A percentile compares a stretch with the other conserved stretches of the same genome.
phyloP scores from a whole-genome alignment of 306 rosid species.

The Dryas drummondii region DNA sequence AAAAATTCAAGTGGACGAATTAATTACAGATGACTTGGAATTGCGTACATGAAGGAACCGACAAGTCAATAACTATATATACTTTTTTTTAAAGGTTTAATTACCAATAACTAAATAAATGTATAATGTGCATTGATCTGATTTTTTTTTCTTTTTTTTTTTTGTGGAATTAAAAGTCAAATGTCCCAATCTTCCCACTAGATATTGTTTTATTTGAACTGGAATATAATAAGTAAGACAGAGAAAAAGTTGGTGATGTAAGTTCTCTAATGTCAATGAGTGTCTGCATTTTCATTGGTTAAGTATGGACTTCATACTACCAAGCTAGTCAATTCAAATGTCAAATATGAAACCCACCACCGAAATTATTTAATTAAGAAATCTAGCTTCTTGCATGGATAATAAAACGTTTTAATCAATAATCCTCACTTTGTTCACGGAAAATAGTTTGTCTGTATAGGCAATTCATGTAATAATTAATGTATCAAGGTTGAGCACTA shows the following conservation, averaged over 20 bases:
- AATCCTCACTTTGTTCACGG: too few species aligned
- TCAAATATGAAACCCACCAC: not conserved
- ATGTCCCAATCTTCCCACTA: constrained; percentile 15
- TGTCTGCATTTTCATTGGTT: constrained; percentile 17
- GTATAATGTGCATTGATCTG: not conserved
- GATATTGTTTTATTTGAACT: constrained; percentile 13
- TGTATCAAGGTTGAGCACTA: too few species aligned
- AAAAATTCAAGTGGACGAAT: not conserved
- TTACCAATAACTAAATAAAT: too few species aligned
- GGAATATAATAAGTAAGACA: not conserved
- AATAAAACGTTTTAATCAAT: not conserved
- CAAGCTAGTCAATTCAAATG: not conserved
- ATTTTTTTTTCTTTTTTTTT: too few species aligned
- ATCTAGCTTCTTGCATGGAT: constrained; percentile 4
- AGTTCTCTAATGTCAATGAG: constrained; percentile 22
- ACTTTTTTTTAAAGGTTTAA: too few species aligned
- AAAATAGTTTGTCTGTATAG: too few species aligned
- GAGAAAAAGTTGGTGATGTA: not conserved
- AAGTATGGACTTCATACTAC: constrained; percentile 1
- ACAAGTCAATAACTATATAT: too few species aligned
- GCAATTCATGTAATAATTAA: too few species aligned
- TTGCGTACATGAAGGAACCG: constrained; percentile 1
- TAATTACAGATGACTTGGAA: not conserved
- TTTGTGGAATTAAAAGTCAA: constrained; percentile 24
- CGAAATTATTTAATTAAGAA: not conserved